Evolutionary conservation across 2,329 filamentous ascomycete species (phyloP).

Genomic region (Penicillium janthinellum): DNA sequence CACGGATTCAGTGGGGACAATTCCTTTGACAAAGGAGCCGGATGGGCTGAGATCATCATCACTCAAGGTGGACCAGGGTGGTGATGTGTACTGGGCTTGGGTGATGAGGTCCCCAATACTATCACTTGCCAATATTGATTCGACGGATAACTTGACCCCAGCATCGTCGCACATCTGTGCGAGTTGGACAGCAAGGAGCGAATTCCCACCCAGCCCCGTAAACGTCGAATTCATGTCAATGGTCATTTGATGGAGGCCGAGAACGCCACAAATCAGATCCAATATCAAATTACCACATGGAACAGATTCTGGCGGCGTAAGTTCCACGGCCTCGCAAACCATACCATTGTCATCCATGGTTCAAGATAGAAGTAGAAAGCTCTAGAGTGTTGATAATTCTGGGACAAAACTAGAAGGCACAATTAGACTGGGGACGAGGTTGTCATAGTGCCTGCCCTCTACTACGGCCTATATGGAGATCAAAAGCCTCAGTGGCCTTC

Average conservation of each 20-base stretch:
- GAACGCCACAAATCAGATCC: neutral
- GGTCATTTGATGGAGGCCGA: neutral
- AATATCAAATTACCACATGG: neutral
- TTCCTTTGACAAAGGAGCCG: neutral
- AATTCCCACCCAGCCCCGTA: neutral
- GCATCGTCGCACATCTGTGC: neutral
- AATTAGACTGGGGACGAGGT: neutral
- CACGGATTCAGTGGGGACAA: neutral
- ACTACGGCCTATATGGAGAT: neutral
- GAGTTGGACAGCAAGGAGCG: neutral
- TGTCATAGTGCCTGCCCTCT: neutral
- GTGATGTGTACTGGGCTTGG: neutral
- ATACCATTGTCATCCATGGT: neutral
- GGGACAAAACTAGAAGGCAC: too few relatives aligned
- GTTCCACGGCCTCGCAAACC: neutral
- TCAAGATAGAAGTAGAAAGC: neutral
- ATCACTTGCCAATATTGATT: neutral
- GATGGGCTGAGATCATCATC: neutral
- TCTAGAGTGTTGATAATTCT: neutral
- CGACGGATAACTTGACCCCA: neutral
- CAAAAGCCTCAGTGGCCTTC: neutral
- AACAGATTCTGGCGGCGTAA: neutral
- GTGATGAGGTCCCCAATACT: neutral
- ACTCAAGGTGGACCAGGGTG: neutral
- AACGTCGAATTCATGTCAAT: neutral